phyloP scores from a whole-genome alignment of 106 monocot species.

The Gastrodia elata region DNA sequence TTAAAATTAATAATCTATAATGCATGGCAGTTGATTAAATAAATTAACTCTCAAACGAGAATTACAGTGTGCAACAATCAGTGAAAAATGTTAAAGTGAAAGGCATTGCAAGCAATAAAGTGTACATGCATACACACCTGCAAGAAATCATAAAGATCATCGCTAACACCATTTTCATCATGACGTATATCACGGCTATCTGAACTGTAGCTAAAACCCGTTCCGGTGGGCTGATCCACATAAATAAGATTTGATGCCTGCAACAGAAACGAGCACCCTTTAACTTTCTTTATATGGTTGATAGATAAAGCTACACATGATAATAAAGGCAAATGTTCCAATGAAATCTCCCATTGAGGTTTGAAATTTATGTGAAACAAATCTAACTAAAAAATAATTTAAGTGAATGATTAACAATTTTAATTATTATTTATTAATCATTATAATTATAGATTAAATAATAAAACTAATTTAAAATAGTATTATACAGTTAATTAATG shows the following conservation, averaged over 20 bases:
- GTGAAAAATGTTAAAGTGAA: not conserved
- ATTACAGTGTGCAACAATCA: not conserved
- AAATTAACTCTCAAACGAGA: not conserved
- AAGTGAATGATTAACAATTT: too few species aligned
- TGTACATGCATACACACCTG: slow-evolving; percentile 34
- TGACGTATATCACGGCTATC: slow-evolving; percentile 68
- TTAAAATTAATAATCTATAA: too few species aligned
- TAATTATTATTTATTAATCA: too few species aligned
- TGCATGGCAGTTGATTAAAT: not conserved
- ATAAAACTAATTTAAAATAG: too few species aligned
- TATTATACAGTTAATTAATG: too few species aligned
- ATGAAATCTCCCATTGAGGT: not conserved
- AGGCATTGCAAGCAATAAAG: not conserved
- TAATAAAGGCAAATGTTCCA: not conserved
- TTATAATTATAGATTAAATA: too few species aligned
- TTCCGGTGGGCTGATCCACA: slow-evolving; percentile 88
- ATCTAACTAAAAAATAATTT: too few species aligned
- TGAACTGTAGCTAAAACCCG: slow-evolving; percentile 76
- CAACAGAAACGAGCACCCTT: not conserved
- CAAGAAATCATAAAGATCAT: slow-evolving; percentile 82
- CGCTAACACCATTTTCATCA: slow-evolving; percentile 65
- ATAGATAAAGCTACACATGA: too few species aligned
- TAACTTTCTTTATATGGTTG: too few species aligned
- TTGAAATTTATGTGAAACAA: not conserved
- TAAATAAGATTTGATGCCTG: slow-evolving; percentile 75